These are phyloP conservation scores for Drosera spatulata DNA, from an alignment of 179 eudicot genomes.

Conservation along the genomic window DNA sequence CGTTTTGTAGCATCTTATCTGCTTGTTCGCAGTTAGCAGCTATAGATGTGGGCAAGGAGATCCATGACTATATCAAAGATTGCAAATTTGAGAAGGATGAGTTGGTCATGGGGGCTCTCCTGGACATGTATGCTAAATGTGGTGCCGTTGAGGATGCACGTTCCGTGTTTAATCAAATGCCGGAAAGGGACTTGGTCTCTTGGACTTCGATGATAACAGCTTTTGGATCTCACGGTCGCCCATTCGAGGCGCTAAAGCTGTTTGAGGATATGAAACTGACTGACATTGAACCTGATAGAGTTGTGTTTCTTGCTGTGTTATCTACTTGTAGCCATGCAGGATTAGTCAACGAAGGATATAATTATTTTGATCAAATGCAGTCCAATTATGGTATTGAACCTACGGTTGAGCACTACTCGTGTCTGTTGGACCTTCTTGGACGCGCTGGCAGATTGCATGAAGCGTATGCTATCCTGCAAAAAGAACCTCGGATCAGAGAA, in stretches of 20 bases:
- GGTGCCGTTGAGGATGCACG: slow-evolving; percentile 67
- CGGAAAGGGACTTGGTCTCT: slow-evolving; percentile 45
- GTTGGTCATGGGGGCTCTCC: slow-evolving; percentile 58
- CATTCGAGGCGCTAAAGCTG: slow-evolving; percentile 31
- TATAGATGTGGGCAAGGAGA: slow-evolving; percentile 75
- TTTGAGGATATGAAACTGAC: slow-evolving; percentile 46
- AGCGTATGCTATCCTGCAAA: slow-evolving; percentile 7
- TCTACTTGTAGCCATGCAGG: slow-evolving; percentile 80
- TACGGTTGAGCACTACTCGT: slow-evolving; percentile 8
- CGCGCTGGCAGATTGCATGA: slow-evolving; percentile 11
- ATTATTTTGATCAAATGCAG: slow-evolving; percentile 50
- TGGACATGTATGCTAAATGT: slow-evolving; percentile 81
- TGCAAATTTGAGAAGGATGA: slow-evolving; percentile 35
- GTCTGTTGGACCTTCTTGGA: slow-evolving; percentile 11
- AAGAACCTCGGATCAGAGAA: slow-evolving; percentile 4
- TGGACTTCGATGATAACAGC: slow-evolving; percentile 84
- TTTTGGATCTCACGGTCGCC: slow-evolving; percentile 76
- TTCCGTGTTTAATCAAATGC: slow-evolving; percentile 44
- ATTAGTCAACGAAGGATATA: slow-evolving; percentile 42
- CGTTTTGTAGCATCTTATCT: slow-evolving; percentile 55
- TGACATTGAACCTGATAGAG: slow-evolving; percentile 44
- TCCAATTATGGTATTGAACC: slow-evolving; percentile 4
- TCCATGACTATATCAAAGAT: slow-evolving; percentile 59
- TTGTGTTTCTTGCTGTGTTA: slow-evolving; percentile 61
- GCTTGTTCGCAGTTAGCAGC: slow-evolving; percentile 51